A percentile compares a stretch with the other conserved stretches of the same genome.
phyloP scores from a whole-genome alignment of 805 yeast species.

The Zygotorulaspora danielsina region DNA sequence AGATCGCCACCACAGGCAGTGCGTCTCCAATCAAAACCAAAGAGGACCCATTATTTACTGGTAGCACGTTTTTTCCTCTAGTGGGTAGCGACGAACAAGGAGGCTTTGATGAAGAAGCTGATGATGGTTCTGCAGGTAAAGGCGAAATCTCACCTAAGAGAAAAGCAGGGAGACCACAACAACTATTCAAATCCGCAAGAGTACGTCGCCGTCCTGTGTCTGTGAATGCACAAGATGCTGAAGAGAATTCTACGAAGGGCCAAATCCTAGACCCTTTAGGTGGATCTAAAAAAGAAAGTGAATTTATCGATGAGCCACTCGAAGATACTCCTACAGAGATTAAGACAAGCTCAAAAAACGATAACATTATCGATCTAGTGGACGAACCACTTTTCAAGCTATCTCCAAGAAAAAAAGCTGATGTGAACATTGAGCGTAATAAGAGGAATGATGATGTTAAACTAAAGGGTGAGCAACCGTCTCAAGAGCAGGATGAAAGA shows the following conservation, averaged over 20 bases:
- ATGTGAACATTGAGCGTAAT: constrained; percentile 2
- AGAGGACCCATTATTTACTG: constrained; percentile 37
- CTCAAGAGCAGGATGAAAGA: constrained; percentile 8
- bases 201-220: constrained; percentile 37
- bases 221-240: background rate
- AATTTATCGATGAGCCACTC: constrained; percentile 31
- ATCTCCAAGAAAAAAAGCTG: constrained; percentile 17
- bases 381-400: constrained; percentile 26
- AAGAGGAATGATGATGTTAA: constrained; percentile 6
- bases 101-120: constrained; percentile 13
- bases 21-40: constrained; percentile 23
- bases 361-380: constrained; percentile 21
- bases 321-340: constrained; percentile 17
- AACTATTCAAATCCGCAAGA: constrained; percentile 47
- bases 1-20: constrained; percentile 22
- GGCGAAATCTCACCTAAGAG: constrained; percentile 38
- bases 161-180: constrained; percentile 38
- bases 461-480: constrained; percentile 2
- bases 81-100: constrained; percentile 12
- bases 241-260: background rate
- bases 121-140: constrained; percentile 8
- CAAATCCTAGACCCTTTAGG: constrained; percentile 32
- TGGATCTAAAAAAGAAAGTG: constrained; percentile 32
- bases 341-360: constrained; percentile 4
- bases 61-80: constrained; percentile 22